A percentile compares a stretch with the other conserved stretches of the same genome.
Evolutionary conservation across 148 eudicot genomes (phyloP).

Genomic region (Polygonum aviculare): DNA sequence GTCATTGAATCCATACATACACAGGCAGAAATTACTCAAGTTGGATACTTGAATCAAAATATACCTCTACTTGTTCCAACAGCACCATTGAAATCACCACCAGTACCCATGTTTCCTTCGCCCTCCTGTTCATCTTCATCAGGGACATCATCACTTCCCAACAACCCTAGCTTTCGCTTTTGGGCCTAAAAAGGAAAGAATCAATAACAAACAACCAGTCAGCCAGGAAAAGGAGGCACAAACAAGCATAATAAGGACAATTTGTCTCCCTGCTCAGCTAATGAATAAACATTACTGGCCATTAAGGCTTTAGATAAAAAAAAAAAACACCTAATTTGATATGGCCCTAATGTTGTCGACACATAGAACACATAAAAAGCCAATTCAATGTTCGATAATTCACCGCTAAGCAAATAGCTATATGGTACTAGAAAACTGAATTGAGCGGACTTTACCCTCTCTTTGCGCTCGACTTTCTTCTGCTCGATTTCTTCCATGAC

Average conservation of each 20-base stretch:
- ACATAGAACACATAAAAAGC: neutral
- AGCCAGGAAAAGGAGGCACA: neutral
- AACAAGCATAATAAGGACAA: neutral
- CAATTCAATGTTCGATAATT: neutral
- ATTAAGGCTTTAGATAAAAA: neutral
- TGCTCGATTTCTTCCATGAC: conserved; percentile 68
- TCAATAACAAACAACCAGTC: neutral
- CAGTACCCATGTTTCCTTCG: conserved; percentile 26
- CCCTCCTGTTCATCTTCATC: conserved; percentile 26
- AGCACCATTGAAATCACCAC: conserved; percentile 17
- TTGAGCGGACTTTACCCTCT: conserved; percentile 42
- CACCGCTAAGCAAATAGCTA: neutral
- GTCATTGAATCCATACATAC: neutral
- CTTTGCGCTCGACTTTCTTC: conserved; percentile 92
- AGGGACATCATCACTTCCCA: conserved; percentile 41
- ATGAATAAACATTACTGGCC: neutral
- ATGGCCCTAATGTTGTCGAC: neutral
- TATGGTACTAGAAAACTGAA: neutral
- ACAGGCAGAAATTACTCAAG: neutral
- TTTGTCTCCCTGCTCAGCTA: neutral
- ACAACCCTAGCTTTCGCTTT: conserved; percentile 69
- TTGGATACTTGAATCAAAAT: neutral
- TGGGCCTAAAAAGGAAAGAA: conserved; percentile 36
- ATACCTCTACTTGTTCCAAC: conserved; percentile 47
- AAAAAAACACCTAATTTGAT: neutral